Evolutionary conservation across 2,329 filamentous ascomycete species (phyloP).

Genomic region (Thelonectria discophora): DNA sequence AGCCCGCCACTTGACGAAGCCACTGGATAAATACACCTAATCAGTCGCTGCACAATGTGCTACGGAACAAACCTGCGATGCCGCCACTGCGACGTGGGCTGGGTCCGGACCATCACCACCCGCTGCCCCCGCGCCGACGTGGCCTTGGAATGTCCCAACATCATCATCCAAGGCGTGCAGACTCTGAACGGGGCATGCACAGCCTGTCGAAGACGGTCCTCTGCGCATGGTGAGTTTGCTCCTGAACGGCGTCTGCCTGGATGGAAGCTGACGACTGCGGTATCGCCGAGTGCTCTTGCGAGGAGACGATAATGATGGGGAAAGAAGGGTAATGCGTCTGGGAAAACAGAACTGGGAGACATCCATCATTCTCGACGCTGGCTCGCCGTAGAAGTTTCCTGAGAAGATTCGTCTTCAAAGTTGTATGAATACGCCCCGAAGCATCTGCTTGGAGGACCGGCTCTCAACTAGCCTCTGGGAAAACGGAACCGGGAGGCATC

Average conservation of each 20-base stretch:
- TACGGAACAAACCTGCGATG: slow-evolving; percentile 31
- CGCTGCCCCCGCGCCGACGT: slow-evolving; percentile 28
- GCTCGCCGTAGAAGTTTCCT: too few species aligned
- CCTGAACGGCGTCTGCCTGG: not conserved
- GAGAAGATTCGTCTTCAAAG: too few species aligned
- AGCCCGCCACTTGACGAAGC: not conserved
- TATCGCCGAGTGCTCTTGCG: too few species aligned
- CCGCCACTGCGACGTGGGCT: slow-evolving; percentile 22
- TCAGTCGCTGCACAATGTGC: slow-evolving; percentile 25
- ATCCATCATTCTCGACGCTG: too few species aligned
- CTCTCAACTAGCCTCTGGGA: too few species aligned
- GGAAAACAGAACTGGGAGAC: too few species aligned
- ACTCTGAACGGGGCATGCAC: slow-evolving; percentile 22
- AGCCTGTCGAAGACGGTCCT: slow-evolving; percentile 10
- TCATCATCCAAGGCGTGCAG: slow-evolving; percentile 26
- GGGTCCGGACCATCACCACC: slow-evolving; percentile 18
- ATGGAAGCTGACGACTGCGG: not conserved
- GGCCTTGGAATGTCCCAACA: slow-evolving; percentile 25
- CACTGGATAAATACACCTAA: too few species aligned
- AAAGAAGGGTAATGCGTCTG: too few species aligned
- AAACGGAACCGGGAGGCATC: too few species aligned
- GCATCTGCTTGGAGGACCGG: too few species aligned
- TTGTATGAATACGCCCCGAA: too few species aligned
- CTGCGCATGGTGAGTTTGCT: not conserved
- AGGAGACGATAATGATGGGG: too few species aligned